Evolutionary conservation across 768 basidiomycete genomes (phyloP), one percentile per base, ranked within the genome.

Genomic region (Thelephora aurantiotincta): DNA sequence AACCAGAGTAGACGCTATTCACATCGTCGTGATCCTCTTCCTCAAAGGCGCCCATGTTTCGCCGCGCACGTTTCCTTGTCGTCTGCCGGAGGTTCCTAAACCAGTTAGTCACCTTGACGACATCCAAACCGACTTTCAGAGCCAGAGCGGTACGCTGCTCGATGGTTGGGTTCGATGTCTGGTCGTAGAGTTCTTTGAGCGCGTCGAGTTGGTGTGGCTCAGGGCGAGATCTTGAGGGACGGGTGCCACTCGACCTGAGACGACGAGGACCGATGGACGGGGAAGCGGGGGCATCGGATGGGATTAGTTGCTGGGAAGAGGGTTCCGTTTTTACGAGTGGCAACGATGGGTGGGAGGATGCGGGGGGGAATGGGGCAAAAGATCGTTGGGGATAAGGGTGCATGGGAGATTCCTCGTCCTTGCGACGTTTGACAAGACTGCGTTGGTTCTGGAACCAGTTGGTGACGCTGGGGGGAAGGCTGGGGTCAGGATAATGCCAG

Each of bases 381-480:
- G 54, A 42, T 23, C 51, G 55, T 11, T 1, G 58, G 54, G n/a
- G 54, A 49, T 53, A 58, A 43, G 43, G 45, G 37, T 35, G 50
- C 37, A 38, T 46, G 41, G 50, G 44, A 47, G 50, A 63, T 23
- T 75, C 71, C 44, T 80, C 78, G 51, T 82, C 79, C 54, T 69
- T 74, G 55, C 72, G 73, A 65, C 82, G 82, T 68, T 80, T 82
- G 30, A 81, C 76, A 53, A 80, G 72, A 60, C 77, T 84, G 55
- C 82, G 82, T 58, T 88, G 83, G 57, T 86, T 85, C 69, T 87
- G 84, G 61, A 88, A 88, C 86, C 85, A 87, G 58, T 88, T 86
- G 1, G 80, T 85, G 49, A 88, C 78, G 48, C 77, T 82, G 22
- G 6, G 14, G 38, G 18, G 26, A 9, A 30, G 9, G n/a, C 9